Percentiles rank a stretch among this genome's conserved stretches.
phyloP scores from a whole-genome alignment of 108 stramenopile genomes.

The Aurantiochytrium sp. region DNA sequence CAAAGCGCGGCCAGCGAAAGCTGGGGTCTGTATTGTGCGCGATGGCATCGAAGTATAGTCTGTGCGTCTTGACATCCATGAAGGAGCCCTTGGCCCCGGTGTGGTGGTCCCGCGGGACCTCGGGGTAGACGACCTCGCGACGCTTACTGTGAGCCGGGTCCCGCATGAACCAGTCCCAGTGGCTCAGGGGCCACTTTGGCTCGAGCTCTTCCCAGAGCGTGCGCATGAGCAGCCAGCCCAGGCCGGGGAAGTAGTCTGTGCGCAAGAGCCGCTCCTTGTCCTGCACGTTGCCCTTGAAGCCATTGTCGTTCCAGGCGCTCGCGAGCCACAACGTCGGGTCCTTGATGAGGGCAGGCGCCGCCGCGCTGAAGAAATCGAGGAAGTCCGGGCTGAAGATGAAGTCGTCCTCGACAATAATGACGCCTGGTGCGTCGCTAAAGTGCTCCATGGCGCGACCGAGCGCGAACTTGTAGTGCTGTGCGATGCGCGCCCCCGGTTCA shows the following conservation, averaged over 20 bases:
- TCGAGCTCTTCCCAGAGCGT: conserved; percentile 54
- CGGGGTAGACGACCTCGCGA: conserved; percentile 53
- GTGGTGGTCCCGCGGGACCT: conserved; percentile 56
- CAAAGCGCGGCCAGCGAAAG: conserved; percentile 39
- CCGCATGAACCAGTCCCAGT: conserved; percentile 66
- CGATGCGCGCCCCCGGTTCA: conserved; percentile 41
- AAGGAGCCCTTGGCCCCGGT: conserved; percentile 59
- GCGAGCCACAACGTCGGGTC: conserved; percentile 53
- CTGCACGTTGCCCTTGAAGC: conserved; percentile 32
- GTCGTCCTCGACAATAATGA: conserved; percentile 64
- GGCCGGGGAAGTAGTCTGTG: conserved; percentile 58
- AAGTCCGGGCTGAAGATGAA: conserved; percentile 59
- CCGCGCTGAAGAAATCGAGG: conserved; percentile 43
- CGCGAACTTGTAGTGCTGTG: conserved; percentile 53
- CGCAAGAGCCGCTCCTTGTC: conserved; percentile 38
- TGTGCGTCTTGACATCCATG: conserved; percentile 51
- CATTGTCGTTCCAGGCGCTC: conserved; percentile 64
- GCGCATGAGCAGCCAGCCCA: conserved; percentile 60
- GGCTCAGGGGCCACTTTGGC: conserved; percentile 46
- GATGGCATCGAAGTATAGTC: conserved; percentile 51
- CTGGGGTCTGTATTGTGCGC: conserved; percentile 35
- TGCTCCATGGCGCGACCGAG: conserved; percentile 31
- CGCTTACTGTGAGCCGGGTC: conserved; percentile 30
- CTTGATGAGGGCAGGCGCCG: conserved; percentile 43
- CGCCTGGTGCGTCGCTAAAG: conserved; percentile 29